phyloP scores from a whole-genome alignment of 2,329 filamentous ascomycete genomes.

The Aspergillus transmontanensis region DNA sequence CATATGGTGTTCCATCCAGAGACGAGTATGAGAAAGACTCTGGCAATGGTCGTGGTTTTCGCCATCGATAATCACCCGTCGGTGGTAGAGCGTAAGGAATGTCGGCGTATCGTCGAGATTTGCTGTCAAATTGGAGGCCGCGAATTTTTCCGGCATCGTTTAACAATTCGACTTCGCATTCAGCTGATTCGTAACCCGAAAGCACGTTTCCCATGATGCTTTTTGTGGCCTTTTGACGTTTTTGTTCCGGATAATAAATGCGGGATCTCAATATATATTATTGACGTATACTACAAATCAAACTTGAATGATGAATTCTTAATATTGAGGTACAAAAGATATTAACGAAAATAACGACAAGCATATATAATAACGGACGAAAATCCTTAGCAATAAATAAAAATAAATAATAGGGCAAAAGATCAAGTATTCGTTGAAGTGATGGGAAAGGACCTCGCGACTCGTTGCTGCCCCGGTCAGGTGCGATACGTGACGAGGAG shows the following conservation, averaged over 20 bases:
- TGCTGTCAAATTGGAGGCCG: slow-evolving; percentile 23
- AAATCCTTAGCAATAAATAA: too few relatives aligned
- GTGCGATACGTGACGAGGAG: neutral
- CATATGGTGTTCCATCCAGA: slow-evolving; percentile 29
- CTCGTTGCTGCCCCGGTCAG: neutral
- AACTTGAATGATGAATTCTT: too few relatives aligned
- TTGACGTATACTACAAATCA: too few relatives aligned
- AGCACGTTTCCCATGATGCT: slow-evolving; percentile 15
- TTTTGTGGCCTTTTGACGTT: too few relatives aligned
- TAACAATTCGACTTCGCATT: slow-evolving; percentile 9
- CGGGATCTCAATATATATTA: too few relatives aligned
- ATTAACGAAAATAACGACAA: too few relatives aligned
- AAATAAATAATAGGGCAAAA: too few relatives aligned
- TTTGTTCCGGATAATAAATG: too few relatives aligned
- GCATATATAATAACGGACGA: too few relatives aligned
- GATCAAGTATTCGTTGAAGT: too few relatives aligned
- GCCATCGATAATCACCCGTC: slow-evolving; percentile 40
- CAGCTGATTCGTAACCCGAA: slow-evolving; percentile 12
- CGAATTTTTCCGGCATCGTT: slow-evolving; percentile 11
- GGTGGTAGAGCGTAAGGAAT: slow-evolving; percentile 48
- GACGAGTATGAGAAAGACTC: slow-evolving; percentile 31
- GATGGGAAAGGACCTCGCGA: too few relatives aligned
- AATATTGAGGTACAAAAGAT: too few relatives aligned
- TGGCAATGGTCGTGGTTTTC: slow-evolving; percentile 40
- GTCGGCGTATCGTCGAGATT: slow-evolving; percentile 33